Conservation (phyloP, 2,329 filamentous ascomycete species). For the Ilyonectria robusta region DNA sequence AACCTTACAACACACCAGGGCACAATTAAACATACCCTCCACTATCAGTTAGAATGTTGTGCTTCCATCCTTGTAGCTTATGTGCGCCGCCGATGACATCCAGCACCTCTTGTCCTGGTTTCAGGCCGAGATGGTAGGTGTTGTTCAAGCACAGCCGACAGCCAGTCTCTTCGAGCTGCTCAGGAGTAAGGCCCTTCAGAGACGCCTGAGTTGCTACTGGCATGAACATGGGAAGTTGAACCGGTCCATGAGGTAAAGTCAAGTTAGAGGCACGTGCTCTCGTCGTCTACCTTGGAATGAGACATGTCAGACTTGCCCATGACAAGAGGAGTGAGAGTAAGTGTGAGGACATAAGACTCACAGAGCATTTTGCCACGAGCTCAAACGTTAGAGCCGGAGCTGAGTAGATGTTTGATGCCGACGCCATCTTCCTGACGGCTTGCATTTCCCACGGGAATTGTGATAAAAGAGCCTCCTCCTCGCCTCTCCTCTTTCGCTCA, state of each 20-base stretch:
- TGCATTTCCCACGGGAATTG: conserved; percentile 46
- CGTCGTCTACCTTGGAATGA: conserved; percentile 76
- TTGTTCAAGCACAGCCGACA: conserved; percentile 97
- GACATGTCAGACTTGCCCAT: conserved; percentile 35
- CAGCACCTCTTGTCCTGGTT: conserved; percentile 91
- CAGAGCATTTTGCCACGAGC: conserved; percentile 83
- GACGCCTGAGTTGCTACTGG: conserved; percentile 97
- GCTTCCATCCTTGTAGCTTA: conserved; percentile 93
- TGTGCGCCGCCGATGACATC: conserved; percentile 93
- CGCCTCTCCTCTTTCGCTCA: conserved; percentile 25
- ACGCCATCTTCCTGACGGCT: conserved; percentile 61
- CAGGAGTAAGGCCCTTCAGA: conserved; percentile 92
- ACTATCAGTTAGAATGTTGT: conserved; percentile 92
- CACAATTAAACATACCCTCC: conserved; percentile 67
- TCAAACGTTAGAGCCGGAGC: conserved; percentile 83
- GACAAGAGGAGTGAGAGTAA: conserved; percentile 23
- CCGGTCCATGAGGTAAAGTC: conserved; percentile 90
- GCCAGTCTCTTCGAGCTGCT: conserved; percentile 89
- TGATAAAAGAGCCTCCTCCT: conserved; percentile 16
- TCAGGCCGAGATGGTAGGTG: conserved; percentile 95
- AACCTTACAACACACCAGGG: not conserved
- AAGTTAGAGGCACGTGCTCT: conserved; percentile 92
- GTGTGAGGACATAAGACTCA: conserved; percentile 60
- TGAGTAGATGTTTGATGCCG: conserved; percentile 63
- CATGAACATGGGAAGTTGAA: conserved; percentile 96